Evolutionary conservation across 1,284 basidiomycete genomes (phyloP).

Genomic region (Entoloma clypeatum): DNA sequence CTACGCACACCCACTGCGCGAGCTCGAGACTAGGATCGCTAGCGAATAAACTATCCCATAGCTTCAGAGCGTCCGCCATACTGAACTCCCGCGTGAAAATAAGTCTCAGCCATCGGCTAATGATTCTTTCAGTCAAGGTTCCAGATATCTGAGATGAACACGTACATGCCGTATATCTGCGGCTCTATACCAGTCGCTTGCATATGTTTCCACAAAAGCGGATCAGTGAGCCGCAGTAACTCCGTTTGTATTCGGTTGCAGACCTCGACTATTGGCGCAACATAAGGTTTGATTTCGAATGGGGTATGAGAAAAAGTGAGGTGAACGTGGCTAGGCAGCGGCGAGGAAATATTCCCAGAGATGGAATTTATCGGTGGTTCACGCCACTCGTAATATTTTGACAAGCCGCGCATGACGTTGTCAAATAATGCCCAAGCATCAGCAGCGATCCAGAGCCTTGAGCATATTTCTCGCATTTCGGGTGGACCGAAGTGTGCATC

Average conservation of each 20-base stretch:
- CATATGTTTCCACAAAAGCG: slow-evolving; percentile 72
- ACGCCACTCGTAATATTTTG: slow-evolving; percentile 89
- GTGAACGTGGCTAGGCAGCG: slow-evolving; percentile 43
- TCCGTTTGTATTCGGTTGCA: slow-evolving; percentile 77
- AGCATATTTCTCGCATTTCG: slow-evolving; percentile 56
- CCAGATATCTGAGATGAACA: slow-evolving; percentile 9
- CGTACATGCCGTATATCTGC: slow-evolving; percentile 92
- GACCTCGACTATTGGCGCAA: slow-evolving; percentile 78
- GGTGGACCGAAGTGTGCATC: slow-evolving; percentile 28
- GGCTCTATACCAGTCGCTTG: slow-evolving; percentile 83
- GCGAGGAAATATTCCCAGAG: slow-evolving; percentile 21
- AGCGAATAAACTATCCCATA: slow-evolving; percentile 93
- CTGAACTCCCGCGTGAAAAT: slow-evolving; percentile 87
- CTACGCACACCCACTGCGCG: slow-evolving; percentile 81
- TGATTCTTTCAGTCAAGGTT: too few relatives aligned
- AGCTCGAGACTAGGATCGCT: slow-evolving; percentile 71
- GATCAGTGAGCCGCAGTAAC: slow-evolving; percentile 76
- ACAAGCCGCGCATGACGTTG: slow-evolving; percentile 71
- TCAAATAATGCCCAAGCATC: slow-evolving; percentile 84
- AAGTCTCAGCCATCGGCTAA: slow-evolving; percentile 87
- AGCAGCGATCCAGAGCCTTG: slow-evolving; percentile 67
- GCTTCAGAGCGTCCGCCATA: slow-evolving; percentile 67
- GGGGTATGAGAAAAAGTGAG: slow-evolving; percentile 43
- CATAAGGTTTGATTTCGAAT: slow-evolving; percentile 53
- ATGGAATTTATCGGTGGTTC: slow-evolving; percentile 39